These are phyloP conservation scores for Colletotrichum lentis DNA, from an alignment of 2,329 filamentous ascomycete genomes.

Conservation along the genomic window DNA sequence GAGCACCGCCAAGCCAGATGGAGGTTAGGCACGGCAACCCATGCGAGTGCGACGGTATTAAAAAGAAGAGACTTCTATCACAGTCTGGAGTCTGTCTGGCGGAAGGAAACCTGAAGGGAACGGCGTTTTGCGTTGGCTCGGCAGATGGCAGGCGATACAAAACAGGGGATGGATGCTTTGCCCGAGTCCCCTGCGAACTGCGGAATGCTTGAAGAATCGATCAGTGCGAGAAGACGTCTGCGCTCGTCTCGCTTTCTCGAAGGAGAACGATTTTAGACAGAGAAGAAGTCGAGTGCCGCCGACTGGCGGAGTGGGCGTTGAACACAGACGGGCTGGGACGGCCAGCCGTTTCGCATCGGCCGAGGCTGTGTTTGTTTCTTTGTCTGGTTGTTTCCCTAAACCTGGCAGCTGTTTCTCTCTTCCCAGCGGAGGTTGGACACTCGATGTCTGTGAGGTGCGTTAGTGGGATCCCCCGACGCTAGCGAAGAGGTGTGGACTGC, in stretches of 20 bases:
- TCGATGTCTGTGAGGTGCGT: slow-evolving; percentile 32
- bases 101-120: slow-evolving; percentile 30
- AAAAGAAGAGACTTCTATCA: slow-evolving; percentile 26
- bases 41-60: slow-evolving; percentile 34
- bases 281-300: background rate
- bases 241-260: slow-evolving; percentile 25
- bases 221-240: slow-evolving; percentile 22
- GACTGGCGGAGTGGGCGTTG: slow-evolving; percentile 3
- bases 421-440: slow-evolving; percentile 4
- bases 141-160: slow-evolving; percentile 19
- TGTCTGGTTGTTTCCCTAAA: slow-evolving; percentile 21
- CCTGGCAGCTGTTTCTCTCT: background rate
- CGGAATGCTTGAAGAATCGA: slow-evolving; percentile 6
- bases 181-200: slow-evolving; percentile 4
- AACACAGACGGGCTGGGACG: slow-evolving; percentile 15
- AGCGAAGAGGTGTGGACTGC: background rate
- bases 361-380: slow-evolving; percentile 37
- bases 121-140: slow-evolving; percentile 37
- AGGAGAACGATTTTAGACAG: background rate
- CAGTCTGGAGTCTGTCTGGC: slow-evolving; percentile 31
- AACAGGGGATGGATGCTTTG: slow-evolving; percentile 28
- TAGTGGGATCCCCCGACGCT: slow-evolving; percentile 23
- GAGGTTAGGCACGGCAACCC: slow-evolving; percentile 26
- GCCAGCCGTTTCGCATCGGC: slow-evolving; percentile 36
- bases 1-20: slow-evolving; percentile 10